These are phyloP conservation scores for Globisporangium cederbergense DNA, from an alignment of 352 stramenopile genomes.

Conservation along the genomic window DNA sequence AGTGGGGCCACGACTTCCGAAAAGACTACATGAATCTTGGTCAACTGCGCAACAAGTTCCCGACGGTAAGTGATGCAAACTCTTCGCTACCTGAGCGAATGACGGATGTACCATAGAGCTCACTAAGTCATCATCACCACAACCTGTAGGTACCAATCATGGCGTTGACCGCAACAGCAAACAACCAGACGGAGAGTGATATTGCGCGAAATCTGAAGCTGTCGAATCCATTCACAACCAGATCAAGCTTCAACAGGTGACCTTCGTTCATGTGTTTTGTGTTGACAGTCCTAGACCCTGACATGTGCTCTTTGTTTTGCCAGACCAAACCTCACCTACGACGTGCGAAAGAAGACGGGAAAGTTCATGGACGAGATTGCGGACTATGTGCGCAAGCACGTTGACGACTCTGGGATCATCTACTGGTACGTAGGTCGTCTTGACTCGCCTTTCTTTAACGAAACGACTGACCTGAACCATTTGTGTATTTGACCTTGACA, in stretches of 20 bases:
- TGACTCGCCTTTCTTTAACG: not conserved
- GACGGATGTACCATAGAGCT: not conserved
- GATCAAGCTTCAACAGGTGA: constrained; percentile 85
- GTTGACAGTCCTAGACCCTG: not conserved
- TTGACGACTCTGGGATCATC: constrained; percentile 88
- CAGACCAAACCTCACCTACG: constrained; percentile 83
- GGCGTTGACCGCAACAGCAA: constrained; percentile 85
- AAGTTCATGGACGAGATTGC: constrained; percentile 84
- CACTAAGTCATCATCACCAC: not conserved
- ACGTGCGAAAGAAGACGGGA: constrained; percentile 72
- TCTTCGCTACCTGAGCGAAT: not conserved
- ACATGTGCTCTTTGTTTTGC: not conserved
- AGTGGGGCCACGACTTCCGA: constrained; percentile 99
- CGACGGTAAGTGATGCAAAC: constrained; percentile 56
- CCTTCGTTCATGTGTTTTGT: not conserved
- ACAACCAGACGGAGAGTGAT: constrained; percentile 77
- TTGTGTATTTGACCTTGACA: constrained; percentile 19
- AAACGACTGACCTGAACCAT: not conserved
- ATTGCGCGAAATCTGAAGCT: constrained; percentile 81
- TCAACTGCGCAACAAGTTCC: constrained; percentile 90
- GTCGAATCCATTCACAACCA: constrained; percentile 70
- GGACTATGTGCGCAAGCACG: constrained; percentile 72
- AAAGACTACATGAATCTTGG: constrained; percentile 97
- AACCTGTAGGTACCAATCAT: constrained; percentile 75
- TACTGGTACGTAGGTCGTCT: constrained; percentile 55